Base-by-base conservation (phyloP, 2,329 filamentous ascomycete species). In the Talaromyces sp. region DNA sequence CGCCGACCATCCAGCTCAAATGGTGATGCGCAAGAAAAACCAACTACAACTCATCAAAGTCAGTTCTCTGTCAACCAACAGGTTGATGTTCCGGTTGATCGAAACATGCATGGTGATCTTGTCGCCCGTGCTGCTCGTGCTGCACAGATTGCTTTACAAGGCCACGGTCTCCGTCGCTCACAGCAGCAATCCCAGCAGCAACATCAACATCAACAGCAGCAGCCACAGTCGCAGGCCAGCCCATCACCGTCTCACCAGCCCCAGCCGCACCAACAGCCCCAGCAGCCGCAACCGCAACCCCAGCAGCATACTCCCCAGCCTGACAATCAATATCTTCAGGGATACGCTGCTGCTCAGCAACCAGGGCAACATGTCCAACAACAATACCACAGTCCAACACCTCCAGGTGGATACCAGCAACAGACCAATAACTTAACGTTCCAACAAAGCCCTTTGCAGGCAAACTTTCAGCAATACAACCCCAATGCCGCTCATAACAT, bases 51-150 rank as follows among this genome's bases (percentile, higher is more conserved):
- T 35, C 67, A 75, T 13, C 73, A 75, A 52, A 70, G 72, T 29
- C 73, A 76, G 46, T 76, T 76, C 46, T 65, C 73, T 19, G 69
- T 75, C 41, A 68, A 67, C 14, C 65, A 70, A 29, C 71, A 69
- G 43, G 68, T 72, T 7, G 73, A 75, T 29, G 68, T 70, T n/a
- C 70, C 72, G 10, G 65, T 70, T 14, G 72, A 75, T 47, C 69
- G 69, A 33, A 74, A 73, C 49, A 71, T 71, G 56, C 72, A 73
- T 40, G 73, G 75, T 37, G 75, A 78, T 48, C 72, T 79, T 49
- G 76, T 78, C 45, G 75, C 74, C 11, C 75, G 76, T 57, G 76
- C 77, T 36, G 76, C 77, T 39, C 71, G 75, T 58, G 76, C 77
- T 44, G 77, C 76, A 9, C 74, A 78, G 50, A 77, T 77, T 62